Percentiles rank a stretch among this genome's conserved stretches.
Evolutionary conservation across 2,329 filamentous ascomycete species (phyloP).

Genomic region (Aspergillus fructus): DNA sequence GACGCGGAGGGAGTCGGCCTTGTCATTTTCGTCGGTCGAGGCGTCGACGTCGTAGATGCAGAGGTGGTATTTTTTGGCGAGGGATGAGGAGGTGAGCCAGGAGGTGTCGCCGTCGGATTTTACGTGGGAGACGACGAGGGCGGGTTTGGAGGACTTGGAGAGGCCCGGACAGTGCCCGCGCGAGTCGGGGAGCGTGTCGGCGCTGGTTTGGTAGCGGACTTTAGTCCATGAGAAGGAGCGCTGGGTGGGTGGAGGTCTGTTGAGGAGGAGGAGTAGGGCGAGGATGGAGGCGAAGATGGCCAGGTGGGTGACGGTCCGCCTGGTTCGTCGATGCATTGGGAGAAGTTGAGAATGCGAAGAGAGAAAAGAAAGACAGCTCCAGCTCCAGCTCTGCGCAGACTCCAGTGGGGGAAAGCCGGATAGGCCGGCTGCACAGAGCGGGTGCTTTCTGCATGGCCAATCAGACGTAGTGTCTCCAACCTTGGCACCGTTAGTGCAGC

Average conservation of each 20-base stretch:
- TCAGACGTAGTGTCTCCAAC: too few species aligned
- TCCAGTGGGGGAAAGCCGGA: too few species aligned
- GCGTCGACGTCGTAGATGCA: constrained; percentile 48
- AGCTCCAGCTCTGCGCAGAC: too few species aligned
- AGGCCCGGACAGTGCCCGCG: constrained; percentile 47
- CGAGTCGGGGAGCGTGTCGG: constrained; percentile 33
- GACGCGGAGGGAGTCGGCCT: constrained; percentile 34
- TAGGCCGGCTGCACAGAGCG: too few species aligned
- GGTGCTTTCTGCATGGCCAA: too few species aligned
- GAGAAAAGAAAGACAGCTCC: too few species aligned
- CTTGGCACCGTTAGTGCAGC: too few species aligned
- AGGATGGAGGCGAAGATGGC: constrained; percentile 35
- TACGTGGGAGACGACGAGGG: constrained; percentile 45
- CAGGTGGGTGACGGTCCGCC: constrained; percentile 36
- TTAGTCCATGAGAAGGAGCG: constrained; percentile 45
- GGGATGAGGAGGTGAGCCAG: constrained; percentile 39
- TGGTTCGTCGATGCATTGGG: constrained; percentile 11
- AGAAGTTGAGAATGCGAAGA: too few species aligned
- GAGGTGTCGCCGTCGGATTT: constrained; percentile 41
- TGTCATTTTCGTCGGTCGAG: constrained; percentile 11
- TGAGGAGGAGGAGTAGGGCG: constrained; percentile 39
- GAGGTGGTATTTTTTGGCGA: constrained; percentile 43
- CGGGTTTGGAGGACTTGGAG: constrained; percentile 40
- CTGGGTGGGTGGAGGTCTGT: constrained; percentile 29
- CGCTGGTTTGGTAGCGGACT: constrained; percentile 43